Evolutionary conservation across 768 basidiomycete genomes (phyloP), one percentile per base, ranked within the genome.

Genomic region (Lactarius tabidus): DNA sequence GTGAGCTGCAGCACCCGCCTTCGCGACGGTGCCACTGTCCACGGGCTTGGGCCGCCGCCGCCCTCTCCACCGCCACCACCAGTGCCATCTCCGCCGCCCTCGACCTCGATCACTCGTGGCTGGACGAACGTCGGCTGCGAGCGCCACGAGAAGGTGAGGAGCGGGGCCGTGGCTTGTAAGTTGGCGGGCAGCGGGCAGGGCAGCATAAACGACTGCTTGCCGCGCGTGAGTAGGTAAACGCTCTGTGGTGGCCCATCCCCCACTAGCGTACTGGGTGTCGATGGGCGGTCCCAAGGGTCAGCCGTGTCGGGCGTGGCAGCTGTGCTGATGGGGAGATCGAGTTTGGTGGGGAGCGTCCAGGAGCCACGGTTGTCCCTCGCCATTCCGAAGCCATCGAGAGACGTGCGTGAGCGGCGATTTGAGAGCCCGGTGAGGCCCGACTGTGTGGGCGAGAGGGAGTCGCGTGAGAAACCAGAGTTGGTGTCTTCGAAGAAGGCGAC

Each of bases 151-250:
- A 89, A 66, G 8, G 79, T 74, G 56, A 79, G 79, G 33, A 90
- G 76, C 3, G 91, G 89, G 5, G 81, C 78, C 7, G 76, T 70
- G 1, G 77, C 62, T 1, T 80, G 73, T 17, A 83, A 72, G 28
- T 79, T 78, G 3, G 83, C 77, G 1, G 90, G 88, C 3, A 93
- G 76, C 3, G 92, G 91, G 55, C 80, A 84, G 2, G 85, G 82
- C 9, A 91, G 67, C 51, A 92, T 77, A 69, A 90, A 89, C 4
- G 88, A 89, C 60, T 80, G 77, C 71, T 81, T 85, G 8, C 90
- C 90, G 23, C 85, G 80, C 12, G 91, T 91, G 58, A 93, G 77
- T 57, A 91, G 71, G 68, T 87, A 83, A 31, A 91, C 79, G 38
- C 78, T 77, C 72, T 79, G 72, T 59, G 80, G 73, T 74, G 70